Evolutionary conservation across 345 rosid genomes (phyloP), one percentile per base, ranked within the genome.

Genomic region (Camelina laxa): DNA sequence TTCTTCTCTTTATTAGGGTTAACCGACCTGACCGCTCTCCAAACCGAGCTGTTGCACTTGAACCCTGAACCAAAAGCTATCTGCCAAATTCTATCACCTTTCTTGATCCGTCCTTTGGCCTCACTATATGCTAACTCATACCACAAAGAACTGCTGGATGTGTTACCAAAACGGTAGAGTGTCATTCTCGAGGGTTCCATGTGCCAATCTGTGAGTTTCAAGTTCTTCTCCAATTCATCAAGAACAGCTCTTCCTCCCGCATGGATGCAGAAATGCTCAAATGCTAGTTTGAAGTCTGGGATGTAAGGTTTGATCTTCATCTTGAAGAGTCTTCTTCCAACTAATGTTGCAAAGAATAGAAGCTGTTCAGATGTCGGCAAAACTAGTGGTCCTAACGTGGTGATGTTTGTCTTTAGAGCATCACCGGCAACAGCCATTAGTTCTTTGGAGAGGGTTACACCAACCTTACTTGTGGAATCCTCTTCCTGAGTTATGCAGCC

Each of bases 151-250:
- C 86, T 82, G 36, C 86, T 82, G 0, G 90, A 86, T 1, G 88
- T 86, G 77, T 86, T 86, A 47, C 90, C 90, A 57, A 86, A 86
- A 7, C 88, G 86, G 58, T 81, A 79, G 0, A 84, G 85, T 7
- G 87, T 81, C 89, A 86, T 86, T 51, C 86, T 82, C 31, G 89
- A 86, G 0, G 89, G 87, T 21, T 84, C 89, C 82, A 86, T 85
- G 55, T 86, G 87, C 82, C 85, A 81, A 53, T 85, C 85, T 0
- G 84, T 66, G 30, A 86, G 85, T 51, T 86, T 83, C 80, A 86
- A 51, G 77, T 84, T 86, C 80, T 86, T 86, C 89, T 86, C 89
- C 38, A 86, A 67, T 69, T 86, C 89, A 66, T 86, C 89, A 70
- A 86, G 74, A 62, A 84, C 87, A 38, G 87, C 86, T 69, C 89